These are phyloP conservation scores for Pseudogymnoascus verrucosus DNA, from an alignment of 2,329 filamentous ascomycete species.

Conservation along the genomic window DNA sequence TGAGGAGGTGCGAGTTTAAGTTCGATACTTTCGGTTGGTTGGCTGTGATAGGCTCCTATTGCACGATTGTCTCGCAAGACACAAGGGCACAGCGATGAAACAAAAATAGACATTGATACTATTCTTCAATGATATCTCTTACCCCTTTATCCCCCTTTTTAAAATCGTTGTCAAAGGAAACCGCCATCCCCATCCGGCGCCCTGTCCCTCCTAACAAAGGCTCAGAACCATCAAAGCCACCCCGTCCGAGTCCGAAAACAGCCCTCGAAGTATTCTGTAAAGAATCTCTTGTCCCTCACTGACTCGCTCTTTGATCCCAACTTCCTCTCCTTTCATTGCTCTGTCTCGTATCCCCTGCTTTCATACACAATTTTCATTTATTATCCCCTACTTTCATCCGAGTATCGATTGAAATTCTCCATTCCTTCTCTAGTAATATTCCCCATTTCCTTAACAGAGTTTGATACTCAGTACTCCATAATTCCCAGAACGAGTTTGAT, in stretches of 20 bases:
- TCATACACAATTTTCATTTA: not conserved
- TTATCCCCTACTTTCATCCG: not conserved
- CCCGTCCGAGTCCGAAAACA: not conserved
- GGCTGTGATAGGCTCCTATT: not conserved
- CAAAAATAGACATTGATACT: not conserved
- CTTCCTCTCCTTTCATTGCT: not conserved
- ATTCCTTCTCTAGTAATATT: not conserved
- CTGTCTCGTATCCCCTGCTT: not conserved
- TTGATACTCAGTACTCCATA: not conserved
- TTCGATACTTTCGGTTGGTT: not conserved
- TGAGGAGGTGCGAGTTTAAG: not conserved
- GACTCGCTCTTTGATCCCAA: not conserved
- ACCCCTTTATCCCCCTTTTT: not conserved
- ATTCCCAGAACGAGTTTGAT: not conserved
- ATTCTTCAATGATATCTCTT: not conserved
- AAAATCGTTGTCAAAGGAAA: not conserved
- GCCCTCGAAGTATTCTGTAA: not conserved
- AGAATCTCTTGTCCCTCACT: not conserved
- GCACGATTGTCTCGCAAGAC: not conserved
- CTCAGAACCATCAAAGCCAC: not conserved
- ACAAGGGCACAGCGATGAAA: not conserved
- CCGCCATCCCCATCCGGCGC: not conserved
- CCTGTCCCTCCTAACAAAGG: not conserved
- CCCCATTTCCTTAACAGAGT: not conserved
- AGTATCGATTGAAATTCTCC: not conserved